Percentiles rank a stretch among this genome's conserved stretches.
These are phyloP conservation scores for Fusarium mexicanum DNA, from an alignment of 2,329 filamentous ascomycete genomes.

Conservation along the genomic window DNA sequence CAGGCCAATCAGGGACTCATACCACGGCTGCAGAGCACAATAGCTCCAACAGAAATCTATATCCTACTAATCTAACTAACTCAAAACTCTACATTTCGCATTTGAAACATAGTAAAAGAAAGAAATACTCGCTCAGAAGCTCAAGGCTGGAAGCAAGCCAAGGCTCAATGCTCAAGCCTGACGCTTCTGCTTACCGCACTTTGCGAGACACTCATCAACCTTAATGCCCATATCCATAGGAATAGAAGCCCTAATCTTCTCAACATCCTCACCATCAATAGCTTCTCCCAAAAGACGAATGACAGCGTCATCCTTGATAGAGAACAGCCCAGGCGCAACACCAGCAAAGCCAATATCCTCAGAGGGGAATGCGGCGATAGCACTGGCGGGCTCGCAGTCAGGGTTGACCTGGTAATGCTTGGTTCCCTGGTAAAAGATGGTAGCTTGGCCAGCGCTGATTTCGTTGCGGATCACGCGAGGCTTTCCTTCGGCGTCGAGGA, in stretches of 20 bases:
- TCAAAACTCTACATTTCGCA: neutral
- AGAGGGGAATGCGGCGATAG: constrained; percentile 59
- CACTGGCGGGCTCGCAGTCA: constrained; percentile 58
- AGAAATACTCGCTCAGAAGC: neutral
- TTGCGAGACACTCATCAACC: constrained; percentile 60
- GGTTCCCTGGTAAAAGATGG: constrained; percentile 63
- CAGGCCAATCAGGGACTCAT: neutral
- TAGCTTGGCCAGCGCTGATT: constrained; percentile 57
- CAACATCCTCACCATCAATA: constrained; percentile 57
- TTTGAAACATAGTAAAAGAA: neutral
- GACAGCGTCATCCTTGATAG: constrained; percentile 55
- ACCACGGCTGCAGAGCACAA: neutral
- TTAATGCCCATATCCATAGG: constrained; percentile 60
- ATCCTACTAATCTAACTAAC: neutral
- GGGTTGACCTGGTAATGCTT: constrained; percentile 67
- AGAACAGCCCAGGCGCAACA: constrained; percentile 60
- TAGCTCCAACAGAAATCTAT: neutral
- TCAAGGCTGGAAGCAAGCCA: neutral
- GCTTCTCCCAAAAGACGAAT: constrained; percentile 58
- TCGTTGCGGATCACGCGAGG: constrained; percentile 55
- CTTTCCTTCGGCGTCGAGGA: constrained; percentile 46
- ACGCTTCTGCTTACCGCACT: constrained; percentile 53
- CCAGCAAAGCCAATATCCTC: constrained; percentile 62
- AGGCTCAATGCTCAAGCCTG: neutral
- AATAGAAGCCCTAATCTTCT: constrained; percentile 50